These are phyloP conservation scores for Anethum foeniculum DNA, from an alignment of 140 eudicot species.

Conservation along the genomic window DNA sequence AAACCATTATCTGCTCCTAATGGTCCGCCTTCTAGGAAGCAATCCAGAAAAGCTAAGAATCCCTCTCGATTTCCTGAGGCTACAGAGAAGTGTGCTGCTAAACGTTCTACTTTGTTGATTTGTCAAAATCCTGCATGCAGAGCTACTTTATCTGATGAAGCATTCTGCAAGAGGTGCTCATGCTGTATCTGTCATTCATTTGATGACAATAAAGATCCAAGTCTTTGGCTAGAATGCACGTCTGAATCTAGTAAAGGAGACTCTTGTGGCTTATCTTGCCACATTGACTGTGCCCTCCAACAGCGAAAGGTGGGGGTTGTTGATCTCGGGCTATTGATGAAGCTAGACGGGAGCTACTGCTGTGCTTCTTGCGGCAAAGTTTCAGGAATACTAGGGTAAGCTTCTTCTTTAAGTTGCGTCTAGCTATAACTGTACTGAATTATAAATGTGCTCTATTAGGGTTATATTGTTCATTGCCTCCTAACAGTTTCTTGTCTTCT, in stretches of 20 bases:
- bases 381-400: slow-evolving; percentile 79
- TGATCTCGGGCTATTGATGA: slow-evolving; percentile 64
- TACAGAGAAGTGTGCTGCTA: slow-evolving; percentile 33
- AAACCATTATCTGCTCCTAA: slow-evolving; percentile 38
- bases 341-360: slow-evolving; percentile 76
- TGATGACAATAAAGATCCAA: slow-evolving; percentile 90
- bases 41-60: slow-evolving; percentile 45
- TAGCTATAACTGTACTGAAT: not conserved
- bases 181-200: slow-evolving; percentile 82
- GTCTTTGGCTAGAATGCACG: slow-evolving; percentile 79
- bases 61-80: slow-evolving; percentile 42
- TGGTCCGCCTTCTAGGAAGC: slow-evolving; percentile 42
- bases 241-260: slow-evolving; percentile 59
- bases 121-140: slow-evolving; percentile 83
- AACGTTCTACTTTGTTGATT: slow-evolving; percentile 42
- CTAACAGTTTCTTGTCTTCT: not conserved
- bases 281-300: slow-evolving; percentile 76
- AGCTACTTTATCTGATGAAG: slow-evolving; percentile 56
- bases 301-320: slow-evolving; percentile 71
- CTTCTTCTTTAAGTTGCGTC: not conserved
- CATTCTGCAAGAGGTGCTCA: slow-evolving; percentile 84
- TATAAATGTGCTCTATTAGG: not conserved
- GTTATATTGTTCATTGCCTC: not conserved
- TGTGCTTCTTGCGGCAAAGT: slow-evolving; percentile 88
- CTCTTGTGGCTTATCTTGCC: slow-evolving; percentile 80